These are phyloP conservation scores for Luvunga scandens DNA, from an alignment of 345 rosid species.

Conservation along the genomic window DNA sequence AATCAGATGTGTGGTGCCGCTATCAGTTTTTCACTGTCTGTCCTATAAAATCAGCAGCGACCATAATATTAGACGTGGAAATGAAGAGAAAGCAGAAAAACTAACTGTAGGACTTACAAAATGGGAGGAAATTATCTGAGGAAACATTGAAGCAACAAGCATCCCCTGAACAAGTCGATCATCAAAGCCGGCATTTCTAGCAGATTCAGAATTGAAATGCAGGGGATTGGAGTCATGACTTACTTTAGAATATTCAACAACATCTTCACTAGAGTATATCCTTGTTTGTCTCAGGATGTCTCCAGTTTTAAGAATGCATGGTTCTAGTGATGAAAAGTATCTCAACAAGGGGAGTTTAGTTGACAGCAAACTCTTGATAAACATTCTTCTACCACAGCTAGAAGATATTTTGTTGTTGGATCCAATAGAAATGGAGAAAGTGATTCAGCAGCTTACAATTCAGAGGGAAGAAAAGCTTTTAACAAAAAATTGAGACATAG, in stretches of 20 bases:
- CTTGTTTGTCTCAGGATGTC: conserved; percentile 57
- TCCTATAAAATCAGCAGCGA: background rate
- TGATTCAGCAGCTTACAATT: background rate
- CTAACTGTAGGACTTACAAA: conserved; percentile 48
- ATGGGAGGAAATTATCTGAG: conserved; percentile 67
- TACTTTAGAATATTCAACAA: conserved; percentile 63
- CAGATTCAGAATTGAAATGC: conserved; percentile 66
- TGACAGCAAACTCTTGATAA: conserved; percentile 22
- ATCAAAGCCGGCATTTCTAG: conserved; percentile 60
- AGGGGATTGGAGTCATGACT: conserved; percentile 72
- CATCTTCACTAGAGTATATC: conserved; percentile 61
- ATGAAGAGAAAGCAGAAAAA: background rate
- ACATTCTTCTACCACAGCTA: conserved; percentile 13
- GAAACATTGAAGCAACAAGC: conserved; percentile 87
- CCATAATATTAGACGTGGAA: background rate
- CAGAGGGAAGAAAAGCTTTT: background rate
- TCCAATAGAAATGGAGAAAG: background rate
- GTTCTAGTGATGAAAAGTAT: conserved; percentile 39
- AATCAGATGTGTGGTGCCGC: background rate
- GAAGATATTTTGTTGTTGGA: background rate
- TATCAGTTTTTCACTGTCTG: background rate
- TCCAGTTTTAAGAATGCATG: conserved; percentile 46
- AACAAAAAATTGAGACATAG: background rate
- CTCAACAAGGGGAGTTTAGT: conserved; percentile 30
- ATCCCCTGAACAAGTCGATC: conserved; percentile 78